Conservation (phyloP, 2,329 filamentous ascomycete species). For the Penicillium crustosum region DNA sequence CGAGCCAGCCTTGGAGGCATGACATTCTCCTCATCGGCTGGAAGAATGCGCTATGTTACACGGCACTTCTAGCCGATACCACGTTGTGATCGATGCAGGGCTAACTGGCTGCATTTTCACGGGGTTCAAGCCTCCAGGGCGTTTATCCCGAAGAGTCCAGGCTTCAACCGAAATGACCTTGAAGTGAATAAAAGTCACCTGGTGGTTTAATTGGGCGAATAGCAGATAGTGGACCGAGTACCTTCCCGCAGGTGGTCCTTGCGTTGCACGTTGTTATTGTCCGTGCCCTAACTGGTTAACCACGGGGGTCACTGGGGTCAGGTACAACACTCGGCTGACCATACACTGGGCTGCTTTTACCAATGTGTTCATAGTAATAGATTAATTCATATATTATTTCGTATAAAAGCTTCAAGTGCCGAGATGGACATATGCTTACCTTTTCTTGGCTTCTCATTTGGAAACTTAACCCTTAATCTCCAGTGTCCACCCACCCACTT, state of each 20-base stretch:
- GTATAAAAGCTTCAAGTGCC: background rate
- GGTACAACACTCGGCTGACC: background rate
- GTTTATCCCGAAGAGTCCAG: background rate
- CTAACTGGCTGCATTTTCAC: conserved; percentile 18
- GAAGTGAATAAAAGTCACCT: background rate
- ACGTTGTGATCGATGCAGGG: conserved; percentile 16
- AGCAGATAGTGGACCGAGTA: background rate
- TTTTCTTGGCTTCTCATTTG: background rate
- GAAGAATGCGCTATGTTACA: background rate
- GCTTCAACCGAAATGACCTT: background rate
- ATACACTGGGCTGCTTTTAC: background rate
- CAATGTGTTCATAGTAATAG: background rate
- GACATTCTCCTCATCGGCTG: background rate
- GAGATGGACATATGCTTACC: background rate
- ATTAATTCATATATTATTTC: background rate
- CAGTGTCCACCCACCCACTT: background rate
- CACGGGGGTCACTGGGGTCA: background rate
- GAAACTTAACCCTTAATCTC: background rate
- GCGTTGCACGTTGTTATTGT: conserved; percentile 2
- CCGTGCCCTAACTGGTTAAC: conserved; percentile 1
- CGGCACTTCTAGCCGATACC: conserved; percentile 3
- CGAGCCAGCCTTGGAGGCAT: background rate
- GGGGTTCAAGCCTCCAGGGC: background rate
- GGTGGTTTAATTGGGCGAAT: background rate
- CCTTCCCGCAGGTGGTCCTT: background rate